Percentiles rank a stretch among this genome's conserved stretches.
Conservation (phyloP, 345 rosid genomes). For the Linum lewisii region DNA sequence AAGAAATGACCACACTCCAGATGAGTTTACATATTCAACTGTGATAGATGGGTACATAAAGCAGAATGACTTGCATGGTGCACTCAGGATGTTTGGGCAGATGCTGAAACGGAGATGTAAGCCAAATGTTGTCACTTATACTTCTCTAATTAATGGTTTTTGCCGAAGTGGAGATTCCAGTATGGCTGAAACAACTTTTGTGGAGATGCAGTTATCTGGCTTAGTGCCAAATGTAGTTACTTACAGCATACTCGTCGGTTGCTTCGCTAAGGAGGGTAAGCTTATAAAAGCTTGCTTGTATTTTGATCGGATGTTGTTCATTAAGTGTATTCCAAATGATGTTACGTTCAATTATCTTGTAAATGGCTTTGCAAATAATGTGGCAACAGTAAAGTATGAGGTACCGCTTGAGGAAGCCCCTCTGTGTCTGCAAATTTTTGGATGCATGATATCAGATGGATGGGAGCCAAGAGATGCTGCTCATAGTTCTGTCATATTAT, state of each 20-base stretch:
- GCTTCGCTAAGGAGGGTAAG: constrained; percentile 52
- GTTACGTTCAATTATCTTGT: constrained; percentile 56
- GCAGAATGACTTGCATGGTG: constrained; percentile 54
- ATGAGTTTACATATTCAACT: constrained; percentile 70
- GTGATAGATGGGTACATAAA: constrained; percentile 69
- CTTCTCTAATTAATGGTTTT: constrained; percentile 68
- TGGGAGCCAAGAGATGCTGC: constrained; percentile 46
- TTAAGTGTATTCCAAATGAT: constrained; percentile 61
- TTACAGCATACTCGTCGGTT: constrained; percentile 57
- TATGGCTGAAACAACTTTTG: constrained; percentile 48
- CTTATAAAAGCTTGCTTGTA: constrained; percentile 48
- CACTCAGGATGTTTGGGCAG: constrained; percentile 41
- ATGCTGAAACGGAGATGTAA: constrained; percentile 54
- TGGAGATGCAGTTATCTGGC: constrained; percentile 47
- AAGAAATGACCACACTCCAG: constrained; percentile 39
- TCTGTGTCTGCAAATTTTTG: constrained; percentile 38
- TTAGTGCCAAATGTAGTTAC: constrained; percentile 72
- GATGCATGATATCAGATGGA: constrained; percentile 53
- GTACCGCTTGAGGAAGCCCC: constrained; percentile 22
- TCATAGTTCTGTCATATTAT: constrained; percentile 44
- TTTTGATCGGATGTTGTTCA: constrained; percentile 66
- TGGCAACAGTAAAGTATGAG: constrained; percentile 11
- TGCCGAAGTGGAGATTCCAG: constrained; percentile 43
- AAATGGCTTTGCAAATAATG: constrained; percentile 48
- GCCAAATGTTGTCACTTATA: constrained; percentile 71